Base-by-base conservation (phyloP, 2,329 filamentous ascomycete species). In the Myriosclerotinia curreyana region DNA sequence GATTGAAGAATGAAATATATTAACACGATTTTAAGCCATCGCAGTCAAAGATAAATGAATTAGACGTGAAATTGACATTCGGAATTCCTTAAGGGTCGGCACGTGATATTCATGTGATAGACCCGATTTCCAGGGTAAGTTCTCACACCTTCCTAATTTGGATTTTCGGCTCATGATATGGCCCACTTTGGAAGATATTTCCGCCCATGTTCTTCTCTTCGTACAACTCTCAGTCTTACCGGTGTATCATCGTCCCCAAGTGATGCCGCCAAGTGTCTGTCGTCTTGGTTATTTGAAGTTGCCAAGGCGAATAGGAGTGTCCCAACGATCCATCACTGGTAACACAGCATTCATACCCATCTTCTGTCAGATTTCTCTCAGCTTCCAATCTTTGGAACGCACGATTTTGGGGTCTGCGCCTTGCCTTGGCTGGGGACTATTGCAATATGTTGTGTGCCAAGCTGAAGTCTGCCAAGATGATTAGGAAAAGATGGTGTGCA, bases 21-120 rank as follows among this genome's bases (percentile, higher is more conserved):
- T 50, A 15, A 31, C 5, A 31, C 11, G 25, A 8, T 44, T n/a
- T 20, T 5, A 44, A 6, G 3, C 11, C n/a, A n/a, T 22, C 7
- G 0, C n/a, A 5, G 5, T n/a, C 38, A 15, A 14, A 25, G 14
- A 8, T 25, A 9, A 2, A 40, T 25, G 17, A 31, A 28, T 28
- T 20, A 50, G 5, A 31, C 17, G 17, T 44, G 9, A 44, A 28
- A 12, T 20, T 5, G 17, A 14, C 11, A 2, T 9, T 55, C 40
- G 31, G 28, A 3, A 31, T 46, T 12, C 15, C 25, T 34, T 44
- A 40, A 2, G 25, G 2, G 7, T 3, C 15, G 7, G 8, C 55
- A 58, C 55, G 55, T 58, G 55, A 48, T 17, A 12, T 48, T 48
- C 28, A 48, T 58, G 28, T 48, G 55, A 58, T 25, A 48, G 28